These are phyloP conservation scores for Piper longum DNA, from an alignment of 164 flowering plant genomes.

Conservation along the genomic window DNA sequence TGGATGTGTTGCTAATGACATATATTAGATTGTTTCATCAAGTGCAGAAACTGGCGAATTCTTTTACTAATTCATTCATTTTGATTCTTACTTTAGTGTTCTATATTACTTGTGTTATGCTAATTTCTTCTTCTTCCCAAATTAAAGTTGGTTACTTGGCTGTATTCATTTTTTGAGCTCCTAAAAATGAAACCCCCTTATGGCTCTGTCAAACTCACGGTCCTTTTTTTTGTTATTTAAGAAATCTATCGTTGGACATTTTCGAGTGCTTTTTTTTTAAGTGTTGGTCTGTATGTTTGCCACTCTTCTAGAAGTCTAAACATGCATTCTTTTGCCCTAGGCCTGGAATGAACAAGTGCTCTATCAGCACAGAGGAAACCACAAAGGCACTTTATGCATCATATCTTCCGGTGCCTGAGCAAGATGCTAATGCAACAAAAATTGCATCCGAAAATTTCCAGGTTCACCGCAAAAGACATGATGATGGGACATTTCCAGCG, in stretches of 20 bases:
- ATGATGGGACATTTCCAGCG: slow-evolving; percentile 9
- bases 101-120: no score
- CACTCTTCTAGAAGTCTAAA: no score
- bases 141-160: slow-evolving; percentile 54
- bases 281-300: background rate
- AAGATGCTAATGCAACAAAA: slow-evolving; percentile 5
- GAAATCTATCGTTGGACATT: background rate
- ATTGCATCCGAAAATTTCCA: slow-evolving; percentile 5
- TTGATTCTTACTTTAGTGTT: no score
- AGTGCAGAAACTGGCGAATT: no score
- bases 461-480: slow-evolving; percentile 18
- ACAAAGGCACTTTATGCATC: slow-evolving; percentile 46
- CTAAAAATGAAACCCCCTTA: no score
- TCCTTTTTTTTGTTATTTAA: no score
- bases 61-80: no score
- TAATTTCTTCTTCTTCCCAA: no score
- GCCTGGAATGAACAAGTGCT: slow-evolving; percentile 76
- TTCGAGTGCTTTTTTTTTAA: background rate
- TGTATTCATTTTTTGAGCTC: slow-evolving; percentile 28
- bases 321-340: slow-evolving; percentile 17
- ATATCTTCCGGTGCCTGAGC: slow-evolving; percentile 28
- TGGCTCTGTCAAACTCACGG: no score
- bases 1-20: no score
- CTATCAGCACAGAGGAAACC: slow-evolving; percentile 61
- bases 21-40: no score